A percentile compares a stretch with the other conserved stretches of the same genome.
phyloP scores from a whole-genome alignment of 768 basidiomycete genomes.

The Piloderma croceum region DNA sequence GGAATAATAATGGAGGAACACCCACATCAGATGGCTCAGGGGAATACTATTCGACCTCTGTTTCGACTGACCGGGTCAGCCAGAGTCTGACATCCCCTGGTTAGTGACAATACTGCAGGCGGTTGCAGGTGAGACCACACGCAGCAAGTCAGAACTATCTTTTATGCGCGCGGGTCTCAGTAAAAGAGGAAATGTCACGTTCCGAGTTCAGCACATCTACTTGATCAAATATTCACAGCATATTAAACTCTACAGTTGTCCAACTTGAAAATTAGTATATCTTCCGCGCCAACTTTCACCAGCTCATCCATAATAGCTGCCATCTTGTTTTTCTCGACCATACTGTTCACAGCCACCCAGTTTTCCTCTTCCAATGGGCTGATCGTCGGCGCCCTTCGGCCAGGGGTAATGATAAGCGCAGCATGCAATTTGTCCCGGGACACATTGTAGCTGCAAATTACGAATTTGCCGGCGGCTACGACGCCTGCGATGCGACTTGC shows the following conservation, averaged over 20 bases:
- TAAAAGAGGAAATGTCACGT: no score
- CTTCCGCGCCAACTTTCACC: constrained; percentile 78
- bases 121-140: no score
- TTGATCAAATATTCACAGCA: no score
- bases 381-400: constrained; percentile 84
- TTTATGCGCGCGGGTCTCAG: no score
- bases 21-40: no score
- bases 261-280: constrained; percentile 83
- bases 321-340: constrained; percentile 80
- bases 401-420: constrained; percentile 77
- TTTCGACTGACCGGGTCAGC: no score
- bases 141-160: no score
- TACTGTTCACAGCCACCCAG: constrained; percentile 90
- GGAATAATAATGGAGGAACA: no score
- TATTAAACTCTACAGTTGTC: constrained; percentile 94
- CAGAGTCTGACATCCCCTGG: no score
- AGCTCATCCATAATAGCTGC: constrained; percentile 89
- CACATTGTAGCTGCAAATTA: constrained; percentile 91
- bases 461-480: constrained; percentile 79
- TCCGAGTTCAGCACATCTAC: no score
- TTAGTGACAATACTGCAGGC: no score
- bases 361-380: constrained; percentile 73
- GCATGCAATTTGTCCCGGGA: constrained; percentile 52
- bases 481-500: constrained; percentile 89
- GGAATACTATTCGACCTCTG: no score